Conservation (phyloP, 139 green algal genomes). For the Picochlorum costavermella region DNA sequence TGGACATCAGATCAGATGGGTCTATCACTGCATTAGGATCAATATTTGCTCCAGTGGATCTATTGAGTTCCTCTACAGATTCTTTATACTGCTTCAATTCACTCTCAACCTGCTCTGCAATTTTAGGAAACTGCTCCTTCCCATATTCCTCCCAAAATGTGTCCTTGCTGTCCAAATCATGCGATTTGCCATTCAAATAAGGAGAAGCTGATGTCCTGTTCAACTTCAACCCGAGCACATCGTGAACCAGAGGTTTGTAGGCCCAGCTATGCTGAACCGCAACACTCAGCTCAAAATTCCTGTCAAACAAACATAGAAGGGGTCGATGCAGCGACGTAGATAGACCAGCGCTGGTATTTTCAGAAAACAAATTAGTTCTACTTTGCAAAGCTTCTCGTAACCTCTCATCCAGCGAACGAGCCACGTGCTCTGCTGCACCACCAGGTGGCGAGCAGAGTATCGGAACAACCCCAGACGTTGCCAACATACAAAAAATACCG, state of each 20-base stretch:
- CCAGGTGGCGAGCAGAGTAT: slow-evolving; percentile 84
- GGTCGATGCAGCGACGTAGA: slow-evolving; percentile 65
- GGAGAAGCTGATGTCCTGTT: slow-evolving; percentile 58
- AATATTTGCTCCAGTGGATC: slow-evolving; percentile 43
- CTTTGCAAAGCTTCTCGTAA: slow-evolving; percentile 71
- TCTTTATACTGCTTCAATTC: slow-evolving; percentile 78
- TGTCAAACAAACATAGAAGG: slow-evolving; percentile 93
- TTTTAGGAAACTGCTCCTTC: slow-evolving; percentile 61
- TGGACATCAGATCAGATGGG: slow-evolving; percentile 27
- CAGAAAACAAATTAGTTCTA: slow-evolving; percentile 73
- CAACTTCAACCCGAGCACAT: slow-evolving; percentile 82
- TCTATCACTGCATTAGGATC: slow-evolving; percentile 24
- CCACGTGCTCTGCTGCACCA: slow-evolving; percentile 90
- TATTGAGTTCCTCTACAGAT: slow-evolving; percentile 88
- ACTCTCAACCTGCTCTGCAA: slow-evolving; percentile 68
- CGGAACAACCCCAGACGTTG: slow-evolving; percentile 82
- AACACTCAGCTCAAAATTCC: slow-evolving; percentile 90
- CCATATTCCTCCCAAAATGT: slow-evolving; percentile 79
- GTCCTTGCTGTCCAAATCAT: slow-evolving; percentile 72
- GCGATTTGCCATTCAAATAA: slow-evolving; percentile 40
- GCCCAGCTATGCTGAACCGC: slow-evolving; percentile 88
- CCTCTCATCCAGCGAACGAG: slow-evolving; percentile 55
- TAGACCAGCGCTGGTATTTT: slow-evolving; percentile 31
- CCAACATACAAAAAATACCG: slow-evolving; percentile 83
- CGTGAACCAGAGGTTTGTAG: slow-evolving; percentile 97